Percentiles rank a stretch among this genome's conserved stretches.
These are phyloP conservation scores for Lasiosphaeriaceae sp. DNA, from an alignment of 495 filamentous ascomycete species.

Conservation along the genomic window DNA sequence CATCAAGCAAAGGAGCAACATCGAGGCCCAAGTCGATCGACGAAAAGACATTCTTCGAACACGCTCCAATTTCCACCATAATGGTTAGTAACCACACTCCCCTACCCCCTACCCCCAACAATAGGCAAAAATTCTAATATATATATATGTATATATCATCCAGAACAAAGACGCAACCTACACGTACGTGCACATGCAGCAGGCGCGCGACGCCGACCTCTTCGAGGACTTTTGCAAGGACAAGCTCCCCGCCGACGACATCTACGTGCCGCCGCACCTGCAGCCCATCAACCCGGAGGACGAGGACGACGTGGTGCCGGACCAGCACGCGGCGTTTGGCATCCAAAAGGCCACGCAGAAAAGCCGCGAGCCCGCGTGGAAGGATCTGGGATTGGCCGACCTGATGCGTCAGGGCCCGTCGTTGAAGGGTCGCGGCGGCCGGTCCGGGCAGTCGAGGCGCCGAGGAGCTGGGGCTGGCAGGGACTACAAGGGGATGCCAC, in stretches of 20 bases:
- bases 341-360: slow-evolving; percentile 82
- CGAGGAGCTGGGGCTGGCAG: slow-evolving; percentile 5
- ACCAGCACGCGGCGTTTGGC: slow-evolving; percentile 96
- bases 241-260: slow-evolving; percentile 66
- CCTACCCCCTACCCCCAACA: too few relatives aligned
- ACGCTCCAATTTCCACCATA: too few relatives aligned
- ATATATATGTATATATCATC: too few relatives aligned
- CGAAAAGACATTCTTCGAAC: too few relatives aligned
- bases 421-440: neutral
- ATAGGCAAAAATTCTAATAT: too few relatives aligned
- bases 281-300: slow-evolving; percentile 95
- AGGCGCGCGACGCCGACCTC: slow-evolving; percentile 76
- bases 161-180: slow-evolving; percentile 86
- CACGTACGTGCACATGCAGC: slow-evolving; percentile 85
- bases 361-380: slow-evolving; percentile 71
- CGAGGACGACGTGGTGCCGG: slow-evolving; percentile 95
- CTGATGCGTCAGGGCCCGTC: slow-evolving; percentile 56
- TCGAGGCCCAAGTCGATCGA: too few relatives aligned
- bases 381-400: slow-evolving; percentile 74
- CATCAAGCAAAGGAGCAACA: too few relatives aligned
- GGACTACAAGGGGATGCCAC: slow-evolving; percentile 39
- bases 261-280: slow-evolving; percentile 84
- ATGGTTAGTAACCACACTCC: too few relatives aligned
- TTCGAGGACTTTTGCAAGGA: slow-evolving; percentile 84
- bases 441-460: neutral